A percentile compares a stretch with the other conserved stretches of the same genome.
These are phyloP conservation scores for Penicillium fuscoglaucum DNA, from an alignment of 2,329 filamentous ascomycete genomes.

Conservation along the genomic window DNA sequence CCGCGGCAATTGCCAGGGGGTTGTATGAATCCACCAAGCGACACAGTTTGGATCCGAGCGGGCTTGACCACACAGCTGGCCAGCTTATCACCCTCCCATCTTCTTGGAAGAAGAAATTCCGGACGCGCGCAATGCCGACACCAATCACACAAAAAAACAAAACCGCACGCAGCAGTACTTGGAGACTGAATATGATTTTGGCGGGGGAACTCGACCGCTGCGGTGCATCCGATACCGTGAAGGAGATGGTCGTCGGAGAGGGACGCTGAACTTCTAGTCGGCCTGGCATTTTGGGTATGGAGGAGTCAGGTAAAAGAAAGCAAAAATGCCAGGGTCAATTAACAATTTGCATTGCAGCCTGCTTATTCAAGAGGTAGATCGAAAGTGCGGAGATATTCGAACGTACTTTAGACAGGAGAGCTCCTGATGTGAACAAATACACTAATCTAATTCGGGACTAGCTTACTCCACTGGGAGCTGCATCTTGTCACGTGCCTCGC, in stretches of 20 bases:
- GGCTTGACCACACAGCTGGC: slow-evolving; percentile 36
- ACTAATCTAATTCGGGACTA: slow-evolving; percentile 15
- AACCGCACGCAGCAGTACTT: slow-evolving; percentile 48
- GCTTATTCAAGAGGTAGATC: neutral
- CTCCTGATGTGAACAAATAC: slow-evolving; percentile 10
- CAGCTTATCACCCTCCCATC: slow-evolving; percentile 32
- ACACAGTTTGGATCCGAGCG: slow-evolving; percentile 34
- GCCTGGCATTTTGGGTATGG: slow-evolving; percentile 57
- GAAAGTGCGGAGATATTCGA: neutral
- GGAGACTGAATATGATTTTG: slow-evolving; percentile 45
- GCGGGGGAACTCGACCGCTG: slow-evolving; percentile 49
- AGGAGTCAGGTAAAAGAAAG: neutral
- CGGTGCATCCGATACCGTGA: slow-evolving; percentile 82
- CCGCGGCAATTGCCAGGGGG: slow-evolving; percentile 45
- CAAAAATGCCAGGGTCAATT: neutral
- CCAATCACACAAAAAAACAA: slow-evolving; percentile 46
- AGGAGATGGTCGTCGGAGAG: slow-evolving; percentile 86
- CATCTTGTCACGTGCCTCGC: slow-evolving; percentile 27
- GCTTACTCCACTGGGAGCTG: slow-evolving; percentile 3
- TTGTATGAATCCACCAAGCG: slow-evolving; percentile 41
- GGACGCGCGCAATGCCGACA: slow-evolving; percentile 37
- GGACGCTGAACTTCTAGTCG: slow-evolving; percentile 52
- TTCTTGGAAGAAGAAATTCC: slow-evolving; percentile 28
- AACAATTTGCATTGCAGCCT: slow-evolving; percentile 6
- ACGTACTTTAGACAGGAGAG: slow-evolving; percentile 12